phyloP scores from a whole-genome alignment of 31 red algal genomes.

The Asparagopsis taxiformis region DNA sequence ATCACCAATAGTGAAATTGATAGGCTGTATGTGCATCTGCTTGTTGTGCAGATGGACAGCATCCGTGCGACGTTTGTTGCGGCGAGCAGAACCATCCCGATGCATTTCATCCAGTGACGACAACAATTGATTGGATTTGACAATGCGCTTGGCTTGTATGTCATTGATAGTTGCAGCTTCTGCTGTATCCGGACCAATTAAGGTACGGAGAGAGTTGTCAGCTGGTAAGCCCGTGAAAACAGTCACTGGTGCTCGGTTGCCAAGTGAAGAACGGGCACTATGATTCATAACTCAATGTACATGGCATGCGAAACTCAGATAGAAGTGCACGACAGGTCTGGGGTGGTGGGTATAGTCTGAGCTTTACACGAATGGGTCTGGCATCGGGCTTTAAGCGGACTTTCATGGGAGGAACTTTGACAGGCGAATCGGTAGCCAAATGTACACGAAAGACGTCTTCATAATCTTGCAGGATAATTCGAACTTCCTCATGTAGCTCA shows the following conservation, averaged over 20 bases:
- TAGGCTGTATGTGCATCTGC: neutral
- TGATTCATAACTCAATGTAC: slow-evolving; percentile 6
- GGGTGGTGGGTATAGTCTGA: neutral
- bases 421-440: neutral
- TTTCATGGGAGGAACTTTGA: neutral
- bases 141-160: neutral
- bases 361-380: neutral
- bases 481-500: neutral
- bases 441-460: neutral
- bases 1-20: slow-evolving; percentile 9
- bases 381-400: neutral
- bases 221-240: slow-evolving; percentile 5
- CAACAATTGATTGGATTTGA: neutral
- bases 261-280: neutral
- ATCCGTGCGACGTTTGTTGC: neutral
- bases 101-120: neutral
- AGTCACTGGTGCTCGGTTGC: neutral
- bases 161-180: neutral
- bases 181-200: neutral
- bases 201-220: neutral
- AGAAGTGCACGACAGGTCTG: too few species aligned
- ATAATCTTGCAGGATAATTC: neutral
- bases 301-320: too few species aligned
- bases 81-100: neutral
- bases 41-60: slow-evolving; percentile 6